Percentiles rank a stretch among this genome's conserved stretches.
Evolutionary conservation across 768 basidiomycete genomes (phyloP).

Genomic region (Russula griseocarnosa): DNA sequence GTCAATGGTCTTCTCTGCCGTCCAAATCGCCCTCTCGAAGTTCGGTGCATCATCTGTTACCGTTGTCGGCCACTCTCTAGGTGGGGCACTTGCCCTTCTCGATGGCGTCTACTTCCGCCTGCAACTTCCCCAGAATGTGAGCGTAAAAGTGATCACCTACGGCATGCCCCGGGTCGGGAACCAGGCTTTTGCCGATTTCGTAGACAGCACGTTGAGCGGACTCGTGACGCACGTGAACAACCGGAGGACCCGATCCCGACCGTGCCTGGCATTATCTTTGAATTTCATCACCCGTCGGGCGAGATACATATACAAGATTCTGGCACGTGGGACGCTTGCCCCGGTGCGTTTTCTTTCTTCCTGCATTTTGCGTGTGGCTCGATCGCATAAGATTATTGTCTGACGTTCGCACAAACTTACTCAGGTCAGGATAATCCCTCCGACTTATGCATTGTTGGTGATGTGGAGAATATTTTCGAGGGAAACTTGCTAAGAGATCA

Average conservation of each 20-base stretch:
- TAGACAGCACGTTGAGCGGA: conserved; percentile 5
- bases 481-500: conserved; percentile 31
- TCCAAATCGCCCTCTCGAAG: background rate
- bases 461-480: conserved; percentile 48
- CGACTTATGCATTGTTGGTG: conserved; percentile 48
- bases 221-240: conserved; percentile 18
- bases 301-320: conserved; percentile 42
- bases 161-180: conserved; percentile 32
- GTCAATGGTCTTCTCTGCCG: background rate
- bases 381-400: no score
- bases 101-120: conserved; percentile 31
- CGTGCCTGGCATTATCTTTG: conserved; percentile 38
- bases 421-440: conserved; percentile 60
- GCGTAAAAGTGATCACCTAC: conserved; percentile 26
- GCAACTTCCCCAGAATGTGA: conserved; percentile 24
- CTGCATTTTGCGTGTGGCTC: background rate
- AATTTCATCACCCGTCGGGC: conserved; percentile 44
- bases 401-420: background rate
- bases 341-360: conserved; percentile 36
- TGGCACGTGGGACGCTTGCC: conserved; percentile 51
- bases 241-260: conserved; percentile 40
- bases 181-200: conserved; percentile 11
- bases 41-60: conserved; percentile 8
- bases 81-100: conserved; percentile 32
- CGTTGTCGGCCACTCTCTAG: conserved; percentile 24